phyloP scores from a whole-genome alignment of 2,329 filamentous ascomycete genomes.

The Cladophialophora yegresii region DNA sequence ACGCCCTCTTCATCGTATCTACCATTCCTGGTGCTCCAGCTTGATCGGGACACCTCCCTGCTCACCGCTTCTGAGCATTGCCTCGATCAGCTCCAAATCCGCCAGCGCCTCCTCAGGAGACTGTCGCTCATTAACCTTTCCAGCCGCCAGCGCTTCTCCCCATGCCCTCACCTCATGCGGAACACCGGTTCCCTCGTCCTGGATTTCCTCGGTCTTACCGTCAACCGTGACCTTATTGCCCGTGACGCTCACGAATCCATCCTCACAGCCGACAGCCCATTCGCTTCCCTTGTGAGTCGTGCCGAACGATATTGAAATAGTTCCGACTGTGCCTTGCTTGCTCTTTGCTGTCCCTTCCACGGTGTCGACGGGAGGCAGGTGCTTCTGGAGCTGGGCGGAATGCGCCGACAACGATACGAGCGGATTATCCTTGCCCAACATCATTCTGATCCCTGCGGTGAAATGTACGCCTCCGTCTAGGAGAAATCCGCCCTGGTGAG shows the following conservation, averaged over 20 bases:
- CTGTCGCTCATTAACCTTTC: constrained; percentile 48
- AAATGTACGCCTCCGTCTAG: constrained; percentile 62
- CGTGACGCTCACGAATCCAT: constrained; percentile 52
- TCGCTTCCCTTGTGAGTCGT: constrained; percentile 53
- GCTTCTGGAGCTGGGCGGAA: constrained; percentile 51
- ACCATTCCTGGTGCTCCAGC: constrained; percentile 34
- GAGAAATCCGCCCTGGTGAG: constrained; percentile 61
- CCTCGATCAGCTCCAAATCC: constrained; percentile 38
- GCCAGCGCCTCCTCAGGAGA: constrained; percentile 50
- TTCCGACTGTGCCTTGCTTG: constrained; percentile 52
- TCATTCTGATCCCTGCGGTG: constrained; percentile 53
- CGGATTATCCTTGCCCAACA: constrained; percentile 50
- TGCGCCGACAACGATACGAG: constrained; percentile 53
- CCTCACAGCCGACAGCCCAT: constrained; percentile 55
- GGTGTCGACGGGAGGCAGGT: constrained; percentile 60
- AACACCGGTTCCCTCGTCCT: constrained; percentile 54
- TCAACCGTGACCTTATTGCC: constrained; percentile 43
- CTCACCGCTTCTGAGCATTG: constrained; percentile 42
- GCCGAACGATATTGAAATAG: constrained; percentile 55
- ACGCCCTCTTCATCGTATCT: background rate
- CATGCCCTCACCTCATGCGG: constrained; percentile 57
- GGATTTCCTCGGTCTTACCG: constrained; percentile 46
- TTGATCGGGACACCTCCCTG: constrained; percentile 34
- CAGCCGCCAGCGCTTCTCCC: constrained; percentile 51
- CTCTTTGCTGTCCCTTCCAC: constrained; percentile 56